Conservation (phyloP, 257 asterid species). For the Euphrasia confusa region DNA sequence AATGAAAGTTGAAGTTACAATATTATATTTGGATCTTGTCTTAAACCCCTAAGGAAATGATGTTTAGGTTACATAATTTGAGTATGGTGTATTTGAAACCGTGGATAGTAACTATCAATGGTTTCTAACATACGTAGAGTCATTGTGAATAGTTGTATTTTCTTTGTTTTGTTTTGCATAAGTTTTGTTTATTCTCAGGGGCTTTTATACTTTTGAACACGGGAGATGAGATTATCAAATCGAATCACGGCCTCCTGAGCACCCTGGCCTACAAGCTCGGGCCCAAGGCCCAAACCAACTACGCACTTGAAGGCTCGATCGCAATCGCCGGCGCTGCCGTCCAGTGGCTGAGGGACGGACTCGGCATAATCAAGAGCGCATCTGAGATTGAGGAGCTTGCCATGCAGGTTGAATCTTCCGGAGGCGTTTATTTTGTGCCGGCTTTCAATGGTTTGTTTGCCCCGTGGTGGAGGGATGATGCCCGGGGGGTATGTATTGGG, state of each 20-base stretch:
- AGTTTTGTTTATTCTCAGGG: conserved; percentile 32
- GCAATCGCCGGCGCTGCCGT: conserved; percentile 99
- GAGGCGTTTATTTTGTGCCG: conserved; percentile 86
- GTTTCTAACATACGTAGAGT: too few relatives aligned
- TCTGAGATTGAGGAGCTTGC: conserved; percentile 92
- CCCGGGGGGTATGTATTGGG: conserved; percentile 84
- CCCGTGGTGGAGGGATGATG: conserved; percentile 99
- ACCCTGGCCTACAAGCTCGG: conserved; percentile 88
- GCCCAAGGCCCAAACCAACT: conserved; percentile 70
- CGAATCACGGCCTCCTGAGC: conserved; percentile 73
- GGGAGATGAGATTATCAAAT: conserved; percentile 55
- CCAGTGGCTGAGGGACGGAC: conserved; percentile 96
- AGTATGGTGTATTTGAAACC: background rate
- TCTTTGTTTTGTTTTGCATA: too few relatives aligned
- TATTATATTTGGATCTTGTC: background rate
- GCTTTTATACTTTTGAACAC: conserved; percentile 88
- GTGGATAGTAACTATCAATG: background rate
- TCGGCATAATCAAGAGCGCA: conserved; percentile 74
- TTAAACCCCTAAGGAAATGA: background rate
- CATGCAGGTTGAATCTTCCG: conserved; percentile 55
- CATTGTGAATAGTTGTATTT: too few relatives aligned
- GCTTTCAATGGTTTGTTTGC: conserved; percentile 96
- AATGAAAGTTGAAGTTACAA: background rate
- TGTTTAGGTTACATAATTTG: background rate
- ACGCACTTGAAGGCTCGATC: conserved; percentile 93